Evolutionary conservation across 495 filamentous ascomycete species (phyloP), one percentile per base, ranked within the genome.

Genomic region (Penicillium turbatum): DNA sequence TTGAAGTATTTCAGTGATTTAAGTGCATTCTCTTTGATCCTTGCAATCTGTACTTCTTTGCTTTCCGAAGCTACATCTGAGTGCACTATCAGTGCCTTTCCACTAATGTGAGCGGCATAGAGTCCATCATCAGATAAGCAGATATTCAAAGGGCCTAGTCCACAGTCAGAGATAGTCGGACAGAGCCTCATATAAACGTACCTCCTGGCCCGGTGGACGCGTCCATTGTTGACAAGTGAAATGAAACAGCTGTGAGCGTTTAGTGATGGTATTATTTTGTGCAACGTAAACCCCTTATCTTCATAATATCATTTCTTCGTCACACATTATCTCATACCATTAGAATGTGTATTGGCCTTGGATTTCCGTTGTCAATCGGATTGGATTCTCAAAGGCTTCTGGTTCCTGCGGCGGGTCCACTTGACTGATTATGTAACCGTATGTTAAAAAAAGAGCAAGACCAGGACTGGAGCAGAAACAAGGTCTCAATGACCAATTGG

Each of bases 21-120:
- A 13, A 63, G 46, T 1, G 38, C 42, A 29, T 45, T 68, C 24
- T 73, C 71, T 54, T 70, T 71, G 31, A 65, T 45, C 46, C 62
- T 71, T 53, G 67, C 57, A 16, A 68, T 51, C 17, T 74, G 66
- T 16, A 70, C 55, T 37, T 72, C 65, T 53, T 65, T 62, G 51
- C 64, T 62, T 7, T 70, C 66, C 13, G 71, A 56, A 42, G 63
- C 55, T 29, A 62, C 56, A 41, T 69, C 61, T 12, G 72, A 67
- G 37, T 74, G 71, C 12, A 75, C 48, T 17, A 70, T 34, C n/a
- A 76, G 51, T 17, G 72, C 69, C 48, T 72, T 77, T 2, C 62
- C 68, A 46, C 55, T 63, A 6, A 71, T 12, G 13, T 70, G 72
- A 19, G 64, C 59, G 48, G 64, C 68, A 55, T 67, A 71, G 15